Percentiles rank a stretch among this genome's conserved stretches.
Conservation (phyloP, 1,284 basidiomycete genomes). For the Ustilago loliicola region DNA sequence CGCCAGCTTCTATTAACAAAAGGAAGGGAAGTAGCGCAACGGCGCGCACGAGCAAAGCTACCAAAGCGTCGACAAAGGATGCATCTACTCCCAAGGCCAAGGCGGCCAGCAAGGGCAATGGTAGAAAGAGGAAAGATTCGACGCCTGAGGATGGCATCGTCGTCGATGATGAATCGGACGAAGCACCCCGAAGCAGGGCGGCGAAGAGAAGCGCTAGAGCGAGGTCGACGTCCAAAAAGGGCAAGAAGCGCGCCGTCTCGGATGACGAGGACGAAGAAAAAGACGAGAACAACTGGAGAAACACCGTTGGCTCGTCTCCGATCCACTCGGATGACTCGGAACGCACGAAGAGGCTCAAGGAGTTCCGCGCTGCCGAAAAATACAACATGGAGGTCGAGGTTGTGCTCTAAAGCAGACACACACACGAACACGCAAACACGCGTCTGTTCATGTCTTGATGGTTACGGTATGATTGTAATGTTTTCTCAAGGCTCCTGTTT, state of each 20-base stretch:
- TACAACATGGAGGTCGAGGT: conserved; percentile 30
- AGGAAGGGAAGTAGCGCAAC: conserved; percentile 1
- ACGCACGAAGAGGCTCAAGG: conserved; percentile 33
- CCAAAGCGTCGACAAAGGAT: neutral
- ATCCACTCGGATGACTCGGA: conserved; percentile 37
- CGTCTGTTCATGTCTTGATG: no score
- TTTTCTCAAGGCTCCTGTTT: neutral
- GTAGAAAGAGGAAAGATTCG: neutral
- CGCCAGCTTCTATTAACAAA: neutral
- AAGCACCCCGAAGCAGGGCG: neutral
- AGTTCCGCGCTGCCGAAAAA: conserved; percentile 25
- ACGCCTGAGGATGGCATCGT: neutral
- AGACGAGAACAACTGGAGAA: conserved; percentile 15
- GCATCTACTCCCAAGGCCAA: conserved; percentile 4
- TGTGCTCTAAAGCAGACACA: conserved; percentile 23
- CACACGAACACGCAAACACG: no score
- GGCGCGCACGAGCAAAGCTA: conserved; percentile 8
- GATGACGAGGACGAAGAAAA: conserved; percentile 10
- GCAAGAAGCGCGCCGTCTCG: conserved; percentile 10
- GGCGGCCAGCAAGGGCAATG: neutral
- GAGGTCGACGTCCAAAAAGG: conserved; percentile 7
- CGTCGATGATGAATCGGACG: conserved; percentile 7
- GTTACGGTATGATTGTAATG: no score
- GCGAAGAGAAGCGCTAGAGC: neutral
- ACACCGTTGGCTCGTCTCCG: conserved; percentile 15